Conservation (phyloP, 306 rosid species). For the Carpinus viminea region DNA sequence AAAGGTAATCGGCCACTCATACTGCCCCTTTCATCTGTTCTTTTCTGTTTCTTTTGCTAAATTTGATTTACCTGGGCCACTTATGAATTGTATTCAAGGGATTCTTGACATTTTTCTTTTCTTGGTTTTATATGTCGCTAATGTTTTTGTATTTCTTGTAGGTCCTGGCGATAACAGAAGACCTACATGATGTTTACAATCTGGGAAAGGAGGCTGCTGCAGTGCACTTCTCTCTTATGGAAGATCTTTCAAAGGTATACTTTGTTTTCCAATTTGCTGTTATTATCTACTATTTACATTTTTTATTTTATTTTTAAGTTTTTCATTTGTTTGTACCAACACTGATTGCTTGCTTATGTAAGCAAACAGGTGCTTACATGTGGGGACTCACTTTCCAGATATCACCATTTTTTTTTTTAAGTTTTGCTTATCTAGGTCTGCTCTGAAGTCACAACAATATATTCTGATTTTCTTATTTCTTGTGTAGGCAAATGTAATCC, state of each 20-base stretch:
- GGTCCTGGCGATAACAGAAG: conserved; percentile 95
- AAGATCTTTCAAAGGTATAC: conserved; percentile 80
- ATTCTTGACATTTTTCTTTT: background rate
- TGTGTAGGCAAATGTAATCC: conserved; percentile 74
- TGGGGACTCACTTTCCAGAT: conserved; percentile 1
- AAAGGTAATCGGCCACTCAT: background rate
- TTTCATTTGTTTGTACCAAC: background rate
- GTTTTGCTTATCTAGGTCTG: conserved; percentile 23
- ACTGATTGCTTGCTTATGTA: background rate
- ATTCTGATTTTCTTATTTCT: conserved; percentile 35
- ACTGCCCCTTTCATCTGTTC: background rate
- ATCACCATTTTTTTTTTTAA: background rate
- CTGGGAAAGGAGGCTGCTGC: conserved; percentile 92
- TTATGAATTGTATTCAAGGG: background rate
- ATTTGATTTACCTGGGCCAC: background rate
- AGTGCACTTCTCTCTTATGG: conserved; percentile 75
- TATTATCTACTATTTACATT: background rate
- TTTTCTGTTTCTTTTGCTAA: background rate
- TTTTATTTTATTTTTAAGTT: background rate
- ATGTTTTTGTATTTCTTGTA: conserved; percentile 30
- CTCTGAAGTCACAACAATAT: conserved; percentile 23
- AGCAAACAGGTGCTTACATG: background rate
- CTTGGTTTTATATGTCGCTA: background rate
- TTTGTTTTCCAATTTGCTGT: conserved; percentile 13
- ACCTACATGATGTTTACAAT: conserved; percentile 84